A percentile compares a stretch with the other conserved stretches of the same genome.
Evolutionary conservation across 805 yeast species (phyloP).

Genomic region (Ogataea trehalophila): DNA sequence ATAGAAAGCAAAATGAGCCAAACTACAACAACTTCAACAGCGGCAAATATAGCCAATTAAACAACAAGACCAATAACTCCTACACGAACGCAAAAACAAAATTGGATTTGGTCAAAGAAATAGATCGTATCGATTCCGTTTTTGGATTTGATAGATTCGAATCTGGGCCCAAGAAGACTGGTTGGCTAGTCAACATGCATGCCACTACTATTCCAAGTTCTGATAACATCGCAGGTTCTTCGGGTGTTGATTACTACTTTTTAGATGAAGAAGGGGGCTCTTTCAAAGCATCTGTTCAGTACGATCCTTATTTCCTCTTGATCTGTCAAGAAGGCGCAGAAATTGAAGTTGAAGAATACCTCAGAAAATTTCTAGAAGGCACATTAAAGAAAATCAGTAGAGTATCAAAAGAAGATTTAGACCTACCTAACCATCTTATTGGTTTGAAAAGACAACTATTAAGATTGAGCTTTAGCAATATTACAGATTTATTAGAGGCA

Average conservation of each 20-base stretch:
- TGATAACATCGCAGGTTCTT: constrained; percentile 57
- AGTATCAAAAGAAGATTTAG: constrained; percentile 71
- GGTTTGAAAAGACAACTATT: constrained; percentile 67
- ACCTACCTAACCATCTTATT: constrained; percentile 77
- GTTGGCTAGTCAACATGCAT: constrained; percentile 96
- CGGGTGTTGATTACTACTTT: constrained; percentile 93
- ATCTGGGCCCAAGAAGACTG: constrained; percentile 64
- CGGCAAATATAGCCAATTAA: neutral
- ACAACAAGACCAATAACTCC: constrained; percentile 1
- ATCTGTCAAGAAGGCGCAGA: constrained; percentile 57
- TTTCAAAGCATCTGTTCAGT: constrained; percentile 78
- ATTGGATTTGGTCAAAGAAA: constrained; percentile 49
- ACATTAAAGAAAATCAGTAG: constrained; percentile 52
- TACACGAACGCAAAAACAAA: constrained; percentile 26
- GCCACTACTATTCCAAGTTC: constrained; percentile 65
- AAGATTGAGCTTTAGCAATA: constrained; percentile 68
- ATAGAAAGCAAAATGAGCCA: neutral
- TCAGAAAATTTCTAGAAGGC: constrained; percentile 63
- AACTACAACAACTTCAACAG: constrained; percentile 8
- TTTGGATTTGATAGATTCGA: constrained; percentile 89
- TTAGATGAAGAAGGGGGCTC: constrained; percentile 95
- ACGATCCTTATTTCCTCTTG: constrained; percentile 83
- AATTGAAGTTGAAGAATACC: constrained; percentile 79
- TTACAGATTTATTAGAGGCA: constrained; percentile 69
- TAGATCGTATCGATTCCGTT: constrained; percentile 65